phyloP scores from a whole-genome alignment of 139 green algal genomes.

The Auxenochlorella pyrenoidosa region DNA sequence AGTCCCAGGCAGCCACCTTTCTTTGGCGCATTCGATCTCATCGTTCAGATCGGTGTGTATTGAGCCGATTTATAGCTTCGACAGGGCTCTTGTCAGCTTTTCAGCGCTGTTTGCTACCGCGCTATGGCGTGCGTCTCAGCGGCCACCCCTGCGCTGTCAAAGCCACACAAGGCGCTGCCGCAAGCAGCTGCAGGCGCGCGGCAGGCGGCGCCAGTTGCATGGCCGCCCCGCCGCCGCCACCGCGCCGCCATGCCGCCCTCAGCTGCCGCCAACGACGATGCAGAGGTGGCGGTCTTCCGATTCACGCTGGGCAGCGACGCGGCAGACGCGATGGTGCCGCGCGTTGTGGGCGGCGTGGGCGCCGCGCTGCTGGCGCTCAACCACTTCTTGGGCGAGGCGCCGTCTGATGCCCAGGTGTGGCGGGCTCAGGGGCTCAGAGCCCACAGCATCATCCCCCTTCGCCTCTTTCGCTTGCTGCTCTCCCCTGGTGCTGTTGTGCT shows the following conservation, averaged over 20 bases:
- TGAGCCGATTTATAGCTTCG: too few relatives aligned
- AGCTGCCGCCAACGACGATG: slow-evolving; percentile 41
- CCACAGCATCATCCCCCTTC: neutral
- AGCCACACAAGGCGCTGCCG: too few relatives aligned
- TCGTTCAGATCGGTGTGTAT: neutral
- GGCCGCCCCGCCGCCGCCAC: neutral
- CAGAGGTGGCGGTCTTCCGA: slow-evolving; percentile 89
- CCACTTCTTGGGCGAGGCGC: slow-evolving; percentile 56
- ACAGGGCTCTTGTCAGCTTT: neutral
- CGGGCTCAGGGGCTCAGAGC: neutral
- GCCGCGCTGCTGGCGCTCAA: slow-evolving; percentile 75
- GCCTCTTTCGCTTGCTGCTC: neutral
- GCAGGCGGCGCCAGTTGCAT: too few relatives aligned
- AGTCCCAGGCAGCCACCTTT: neutral
- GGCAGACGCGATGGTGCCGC: slow-evolving; percentile 75
- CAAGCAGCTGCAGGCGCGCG: too few relatives aligned
- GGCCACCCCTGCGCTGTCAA: neutral
- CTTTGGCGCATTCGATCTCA: neutral
- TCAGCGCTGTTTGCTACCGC: neutral
- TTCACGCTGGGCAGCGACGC: slow-evolving; percentile 92
- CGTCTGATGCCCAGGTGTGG: slow-evolving; percentile 27
- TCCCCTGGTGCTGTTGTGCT: neutral
- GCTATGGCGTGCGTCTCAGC: neutral
- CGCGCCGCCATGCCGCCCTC: neutral
- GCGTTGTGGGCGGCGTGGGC: slow-evolving; percentile 72